Base-by-base conservation (phyloP, 2,329 filamentous ascomycete species). In the Diaporthe ampelina region DNA sequence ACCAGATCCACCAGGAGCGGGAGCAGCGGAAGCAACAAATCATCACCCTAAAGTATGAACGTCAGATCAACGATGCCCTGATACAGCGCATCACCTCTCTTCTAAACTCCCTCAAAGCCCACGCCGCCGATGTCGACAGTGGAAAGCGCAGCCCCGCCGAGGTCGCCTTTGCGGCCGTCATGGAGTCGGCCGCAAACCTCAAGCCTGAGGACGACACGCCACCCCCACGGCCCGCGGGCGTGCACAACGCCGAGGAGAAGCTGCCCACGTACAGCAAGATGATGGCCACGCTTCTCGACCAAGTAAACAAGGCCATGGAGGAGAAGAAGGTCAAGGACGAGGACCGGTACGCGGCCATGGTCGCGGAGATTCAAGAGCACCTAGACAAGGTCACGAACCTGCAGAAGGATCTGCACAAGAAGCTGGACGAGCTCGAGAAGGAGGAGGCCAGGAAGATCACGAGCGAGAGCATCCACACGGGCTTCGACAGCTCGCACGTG, bases 251-350 rank as follows among this genome's bases (percentile, higher is more conserved):
- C 72, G 91, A 93, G 78, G 90, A 93, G 82, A 91, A 89, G 80
- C 91, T 94, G 79, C 94, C 94, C 0, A 93, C 92, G 19, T 99
- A 98, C 81, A 97, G 95, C 52, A 95, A 97, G 87, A 99, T 99
- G 97, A 95, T 99, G 93, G 94, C 94, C n/a, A 91, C 93, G n/a
- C 84, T 99, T 79, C 90, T 98, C 26, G 97, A 99, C 80, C 94
- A 97, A 83, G 95, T 98, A 56, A 98, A 98, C 80, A 88, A 91
- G 84, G 91, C 94, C 68, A 88, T 98, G 48, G 94, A 95, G 73
- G 94, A 95, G 81, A 93, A 93, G 83, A 91, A 93, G 76, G 86
- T 90, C 0, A 86, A 87, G 52, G 88, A 90, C 0, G 88, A 90
- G 26, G 90, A 92, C 78, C 86, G 94, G 68, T 95, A 94, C 81